Evolutionary conservation across 257 asterid genomes (phyloP).

Genomic region (Lycium ferocissimum): DNA sequence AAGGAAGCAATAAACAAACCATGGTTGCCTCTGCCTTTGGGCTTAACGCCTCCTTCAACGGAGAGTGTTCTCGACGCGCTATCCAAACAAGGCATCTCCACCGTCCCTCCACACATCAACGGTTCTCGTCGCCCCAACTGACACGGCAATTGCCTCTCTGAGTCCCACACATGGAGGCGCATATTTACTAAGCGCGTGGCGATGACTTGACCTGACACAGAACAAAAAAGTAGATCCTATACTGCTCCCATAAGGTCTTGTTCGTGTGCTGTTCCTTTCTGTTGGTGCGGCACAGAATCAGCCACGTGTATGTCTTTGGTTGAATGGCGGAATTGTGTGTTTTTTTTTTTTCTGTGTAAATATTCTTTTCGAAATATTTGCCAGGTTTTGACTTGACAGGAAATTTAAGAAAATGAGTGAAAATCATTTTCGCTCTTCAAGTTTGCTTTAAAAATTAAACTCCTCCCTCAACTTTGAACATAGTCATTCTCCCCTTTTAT

Average conservation of each 20-base stretch:
- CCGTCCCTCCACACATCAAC: constrained; percentile 39
- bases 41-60: constrained; percentile 57
- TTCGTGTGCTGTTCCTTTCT: neutral
- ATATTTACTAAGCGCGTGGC: neutral
- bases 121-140: constrained; percentile 27
- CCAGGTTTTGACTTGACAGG: no score
- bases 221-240: neutral
- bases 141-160: neutral
- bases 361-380: no score
- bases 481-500: no score
- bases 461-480: no score
- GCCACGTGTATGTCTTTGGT: constrained; percentile 31
- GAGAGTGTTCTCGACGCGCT: constrained; percentile 56
- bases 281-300: constrained; percentile 22
- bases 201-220: neutral
- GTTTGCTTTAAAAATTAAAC: no score
- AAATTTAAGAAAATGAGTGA: no score
- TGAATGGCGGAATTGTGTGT: neutral
- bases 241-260: neutral
- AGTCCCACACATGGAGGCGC: neutral
- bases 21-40: constrained; percentile 55
- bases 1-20: constrained; percentile 59
- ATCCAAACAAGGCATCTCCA: constrained; percentile 50
- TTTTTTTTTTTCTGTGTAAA: neutral
- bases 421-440: no score